Evolutionary conservation across 1,139 yeast genomes (phyloP), one percentile per base, ranked within the genome.

Genomic region (Scheffersomyces parashehatae): DNA sequence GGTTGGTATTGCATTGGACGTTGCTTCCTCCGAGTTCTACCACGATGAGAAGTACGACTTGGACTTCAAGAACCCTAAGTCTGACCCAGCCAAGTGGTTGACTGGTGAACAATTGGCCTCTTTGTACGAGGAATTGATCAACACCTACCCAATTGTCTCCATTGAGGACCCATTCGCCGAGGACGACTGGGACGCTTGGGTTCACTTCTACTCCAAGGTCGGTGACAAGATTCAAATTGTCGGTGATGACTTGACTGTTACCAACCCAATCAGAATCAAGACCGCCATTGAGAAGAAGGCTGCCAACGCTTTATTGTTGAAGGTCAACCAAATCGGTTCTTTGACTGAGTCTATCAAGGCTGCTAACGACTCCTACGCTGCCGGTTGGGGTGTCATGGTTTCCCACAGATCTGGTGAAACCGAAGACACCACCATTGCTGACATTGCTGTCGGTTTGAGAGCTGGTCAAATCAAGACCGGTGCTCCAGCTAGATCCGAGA

Each of bases 381-480:
- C 95, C 52, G 88, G 87, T 67, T 89, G 97, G 97, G 96, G 96
- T 80, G 96, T 89, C 64, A 88, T 88, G 96, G 96, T 89, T 65
- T 88, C 96, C 63, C 96, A 88, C 85, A 87, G 96, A 82, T 89
- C 97, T 60, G 98, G 98, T 79, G 98, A 91, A 83, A 90, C 97
- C 58, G 98, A 91, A 81, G 98, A 91, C 78, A 85, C 95, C 61
- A 85, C 88, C 81, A 90, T 91, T 75, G 97, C 98, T 67, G 97
- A 91, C 76, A 82, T 91, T 70, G 79, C 90, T 61, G 97, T 91
- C 63, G 98, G 97, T 79, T 81, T 91, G 72, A 88, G 97, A 83
- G 67, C 96, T 59, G 97, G 97, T 72, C 97, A 91, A 82, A 85
- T 91, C 75, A 91, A 91, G 90, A 87, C 97, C 61, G 98, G 98